These are phyloP conservation scores for Abrus precatorius DNA, from an alignment of 306 rosid species.

Conservation along the genomic window DNA sequence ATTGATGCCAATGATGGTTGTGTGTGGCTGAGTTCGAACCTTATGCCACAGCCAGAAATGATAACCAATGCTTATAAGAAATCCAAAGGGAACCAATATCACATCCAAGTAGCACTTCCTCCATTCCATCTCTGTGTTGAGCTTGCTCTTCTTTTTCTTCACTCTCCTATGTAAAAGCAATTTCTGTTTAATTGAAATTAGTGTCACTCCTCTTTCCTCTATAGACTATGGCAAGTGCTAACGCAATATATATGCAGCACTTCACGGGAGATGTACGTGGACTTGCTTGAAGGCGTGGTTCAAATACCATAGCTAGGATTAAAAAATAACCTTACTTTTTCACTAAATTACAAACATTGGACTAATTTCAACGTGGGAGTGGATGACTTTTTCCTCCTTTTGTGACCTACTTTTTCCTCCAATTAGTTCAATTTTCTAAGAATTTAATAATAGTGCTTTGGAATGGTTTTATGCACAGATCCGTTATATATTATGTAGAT, in stretches of 20 bases:
- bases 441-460: background rate
- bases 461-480: background rate
- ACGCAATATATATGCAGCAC: conserved; percentile 43
- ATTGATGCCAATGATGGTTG: conserved; percentile 84
- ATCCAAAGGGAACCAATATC: conserved; percentile 74
- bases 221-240: background rate
- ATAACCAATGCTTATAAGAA: conserved; percentile 62
- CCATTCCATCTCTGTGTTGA: conserved; percentile 67
- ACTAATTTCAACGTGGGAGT: conserved; percentile 31
- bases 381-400: conserved; percentile 31
- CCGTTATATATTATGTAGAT: background rate
- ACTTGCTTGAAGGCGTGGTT: conserved; percentile 49
- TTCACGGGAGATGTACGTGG: conserved; percentile 54
- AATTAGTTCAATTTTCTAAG: conserved; percentile 42
- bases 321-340: conserved; percentile 49
- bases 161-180: conserved; percentile 12
- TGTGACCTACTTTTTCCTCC: conserved; percentile 9
- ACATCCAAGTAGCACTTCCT: conserved; percentile 85
- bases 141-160: conserved; percentile 1
- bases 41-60: conserved; percentile 85
- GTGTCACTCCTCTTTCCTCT: background rate
- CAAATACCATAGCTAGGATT: background rate
- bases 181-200: background rate
- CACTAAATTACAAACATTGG: conserved; percentile 53
- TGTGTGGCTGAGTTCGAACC: conserved; percentile 75